These are phyloP conservation scores for Diversispora eburnea DNA, from an alignment of 192 early-diverging fungal species.

Conservation along the genomic window DNA sequence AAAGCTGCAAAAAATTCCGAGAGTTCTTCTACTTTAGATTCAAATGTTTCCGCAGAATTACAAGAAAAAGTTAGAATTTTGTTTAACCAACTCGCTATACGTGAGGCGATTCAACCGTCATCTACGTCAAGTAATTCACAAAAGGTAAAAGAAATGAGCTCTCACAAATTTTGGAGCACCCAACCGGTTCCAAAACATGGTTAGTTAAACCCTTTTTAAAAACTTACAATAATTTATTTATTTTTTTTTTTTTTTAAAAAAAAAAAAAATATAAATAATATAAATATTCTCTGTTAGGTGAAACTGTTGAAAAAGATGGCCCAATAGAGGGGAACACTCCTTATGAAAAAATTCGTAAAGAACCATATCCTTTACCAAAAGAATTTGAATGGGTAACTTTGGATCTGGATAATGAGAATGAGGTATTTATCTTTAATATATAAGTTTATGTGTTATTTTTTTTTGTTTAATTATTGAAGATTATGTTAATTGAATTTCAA, in stretches of 20 bases:
- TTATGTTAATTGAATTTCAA: conserved; percentile 3
- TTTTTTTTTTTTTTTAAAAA: conserved; percentile 10
- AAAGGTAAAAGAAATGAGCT: conserved; percentile 7
- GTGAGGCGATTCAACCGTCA: conserved; percentile 4
- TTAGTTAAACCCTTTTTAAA: conserved; percentile 30
- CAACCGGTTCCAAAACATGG: conserved; percentile 88
- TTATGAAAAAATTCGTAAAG: conserved; percentile 71
- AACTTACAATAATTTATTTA: conserved; percentile 19
- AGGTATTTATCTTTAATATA: conserved; percentile 45
- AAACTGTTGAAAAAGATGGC: conserved; percentile 69
- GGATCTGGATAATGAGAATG: conserved; percentile 68
- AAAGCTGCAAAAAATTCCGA: conserved; percentile 10
- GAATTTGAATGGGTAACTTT: conserved; percentile 87
- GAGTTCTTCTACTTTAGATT: neutral
- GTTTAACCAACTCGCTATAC: conserved; percentile 19
- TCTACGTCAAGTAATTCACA: neutral
- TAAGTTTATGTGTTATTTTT: neutral
- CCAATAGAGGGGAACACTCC: conserved; percentile 76
- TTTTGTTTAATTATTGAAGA: neutral
- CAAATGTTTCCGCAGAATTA: neutral
- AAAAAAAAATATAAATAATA: neutral
- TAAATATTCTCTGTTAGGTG: conserved; percentile 45
- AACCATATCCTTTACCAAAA: conserved; percentile 81
- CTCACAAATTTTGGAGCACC: conserved; percentile 94
- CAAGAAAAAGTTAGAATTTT: conserved; percentile 25